Conservation (phyloP, 257 asterid species). For the Nicotiana benthamiana region DNA sequence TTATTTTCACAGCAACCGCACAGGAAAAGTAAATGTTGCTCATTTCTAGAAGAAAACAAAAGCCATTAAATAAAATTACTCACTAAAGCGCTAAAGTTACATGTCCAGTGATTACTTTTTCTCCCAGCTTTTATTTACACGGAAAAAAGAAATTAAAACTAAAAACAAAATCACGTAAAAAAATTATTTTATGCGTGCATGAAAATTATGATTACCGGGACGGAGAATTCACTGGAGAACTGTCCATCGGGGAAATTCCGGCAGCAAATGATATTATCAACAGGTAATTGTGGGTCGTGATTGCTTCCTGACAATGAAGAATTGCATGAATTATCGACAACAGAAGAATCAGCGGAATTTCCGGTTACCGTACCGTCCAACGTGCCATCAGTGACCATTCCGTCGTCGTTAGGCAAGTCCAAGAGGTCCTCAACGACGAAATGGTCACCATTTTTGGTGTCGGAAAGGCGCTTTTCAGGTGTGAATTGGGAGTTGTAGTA, state of each 20-base stretch:
- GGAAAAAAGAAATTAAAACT: neutral
- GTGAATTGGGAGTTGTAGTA: slow-evolving; percentile 31
- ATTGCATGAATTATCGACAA: slow-evolving; percentile 43
- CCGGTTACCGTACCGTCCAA: slow-evolving; percentile 19
- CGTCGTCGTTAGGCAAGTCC: slow-evolving; percentile 63
- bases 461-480: slow-evolving; percentile 29
- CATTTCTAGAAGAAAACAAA: slow-evolving; percentile 24
- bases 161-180: neutral
- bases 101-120: neutral
- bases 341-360: slow-evolving; percentile 34
- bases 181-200: neutral
- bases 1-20: slow-evolving; percentile 5
- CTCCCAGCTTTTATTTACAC: neutral
- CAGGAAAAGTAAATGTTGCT: slow-evolving; percentile 18
- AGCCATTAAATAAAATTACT: slow-evolving; percentile 17
- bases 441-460: slow-evolving; percentile 40
- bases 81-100: slow-evolving; percentile 26
- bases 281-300: slow-evolving; percentile 24
- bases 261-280: slow-evolving; percentile 20
- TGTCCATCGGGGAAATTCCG: slow-evolving; percentile 33
- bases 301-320: slow-evolving; percentile 32
- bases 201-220: slow-evolving; percentile 47
- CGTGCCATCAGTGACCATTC: slow-evolving; percentile 16
- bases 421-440: slow-evolving; percentile 76
- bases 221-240: slow-evolving; percentile 59